Evolutionary conservation across 2,329 filamentous ascomycete genomes (phyloP).

Genomic region (Aspergillus piperis): DNA sequence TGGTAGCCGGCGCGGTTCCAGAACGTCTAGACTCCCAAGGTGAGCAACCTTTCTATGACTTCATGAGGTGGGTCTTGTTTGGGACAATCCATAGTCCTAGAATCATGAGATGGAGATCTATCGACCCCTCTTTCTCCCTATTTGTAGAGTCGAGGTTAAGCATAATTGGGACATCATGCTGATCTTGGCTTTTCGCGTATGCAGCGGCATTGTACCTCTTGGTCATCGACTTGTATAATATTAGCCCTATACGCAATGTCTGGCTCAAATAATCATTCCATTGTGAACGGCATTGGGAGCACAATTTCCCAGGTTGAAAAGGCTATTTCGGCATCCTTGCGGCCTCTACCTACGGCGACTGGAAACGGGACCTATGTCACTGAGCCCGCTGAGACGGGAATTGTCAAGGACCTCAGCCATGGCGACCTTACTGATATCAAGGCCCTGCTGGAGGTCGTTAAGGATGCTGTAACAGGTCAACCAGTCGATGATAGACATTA

Average conservation of each 20-base stretch:
- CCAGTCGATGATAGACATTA: conserved; percentile 63
- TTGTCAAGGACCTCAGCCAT: conserved; percentile 50
- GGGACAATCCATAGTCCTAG: neutral
- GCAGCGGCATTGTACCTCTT: neutral
- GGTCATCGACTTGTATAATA: neutral
- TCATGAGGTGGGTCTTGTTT: neutral
- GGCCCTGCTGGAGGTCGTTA: conserved; percentile 43
- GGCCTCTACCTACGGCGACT: conserved; percentile 45
- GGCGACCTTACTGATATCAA: conserved; percentile 50
- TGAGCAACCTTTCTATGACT: conserved; percentile 2
- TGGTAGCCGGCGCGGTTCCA: neutral
- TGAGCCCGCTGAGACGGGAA: conserved; percentile 34
- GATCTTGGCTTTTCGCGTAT: neutral
- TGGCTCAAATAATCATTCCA: conserved; percentile 20
- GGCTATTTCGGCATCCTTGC: conserved; percentile 43
- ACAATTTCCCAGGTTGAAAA: conserved; percentile 42
- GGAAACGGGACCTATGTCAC: conserved; percentile 45
- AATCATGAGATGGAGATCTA: neutral
- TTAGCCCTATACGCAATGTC: conserved; percentile 20
- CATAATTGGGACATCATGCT: neutral
- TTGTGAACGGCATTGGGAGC: conserved; percentile 36
- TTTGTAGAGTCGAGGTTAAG: neutral
- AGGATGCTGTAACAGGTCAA: conserved; percentile 50
- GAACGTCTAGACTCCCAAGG: neutral
- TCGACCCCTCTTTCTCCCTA: neutral